Conservation (phyloP, 345 rosid species). For the Pugionium dolabratum region DNA sequence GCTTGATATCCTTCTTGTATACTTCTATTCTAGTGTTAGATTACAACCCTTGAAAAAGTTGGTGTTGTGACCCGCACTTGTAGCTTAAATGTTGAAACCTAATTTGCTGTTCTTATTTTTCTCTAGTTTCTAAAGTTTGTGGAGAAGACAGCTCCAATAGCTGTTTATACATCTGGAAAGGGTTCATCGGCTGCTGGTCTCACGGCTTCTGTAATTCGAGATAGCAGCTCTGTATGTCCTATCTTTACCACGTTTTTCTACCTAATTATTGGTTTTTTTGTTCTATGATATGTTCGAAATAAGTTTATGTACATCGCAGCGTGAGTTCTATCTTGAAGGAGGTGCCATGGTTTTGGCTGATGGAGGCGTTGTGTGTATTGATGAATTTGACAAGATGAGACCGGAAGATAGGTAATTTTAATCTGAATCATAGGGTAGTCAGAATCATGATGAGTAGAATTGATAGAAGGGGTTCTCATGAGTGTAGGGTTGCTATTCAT, state of each 20-base stretch:
- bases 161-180: conserved; percentile 96
- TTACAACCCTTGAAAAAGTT: neutral
- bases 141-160: conserved; percentile 95
- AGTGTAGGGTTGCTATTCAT: conserved; percentile 89
- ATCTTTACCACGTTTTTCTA: conserved; percentile 1
- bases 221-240: conserved; percentile 73
- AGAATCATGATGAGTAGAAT: conserved; percentile 2
- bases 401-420: conserved; percentile 83
- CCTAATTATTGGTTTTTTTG: neutral
- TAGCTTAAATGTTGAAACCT: conserved; percentile 17
- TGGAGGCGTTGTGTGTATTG: conserved; percentile 98
- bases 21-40: neutral
- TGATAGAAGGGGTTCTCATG: neutral
- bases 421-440: neutral
- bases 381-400: conserved; percentile 98
- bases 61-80: neutral
- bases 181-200: conserved; percentile 99
- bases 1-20: neutral
- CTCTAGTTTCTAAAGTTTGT: conserved; percentile 90
- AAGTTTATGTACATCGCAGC: conserved; percentile 46
- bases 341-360: conserved; percentile 99
- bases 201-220: conserved; percentile 92
- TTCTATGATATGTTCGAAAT: neutral
- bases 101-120: neutral
- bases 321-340: conserved; percentile 98